Evolutionary conservation across 2,329 filamentous ascomycete species (phyloP).

Genomic region (Tolypocladium amazonense): DNA sequence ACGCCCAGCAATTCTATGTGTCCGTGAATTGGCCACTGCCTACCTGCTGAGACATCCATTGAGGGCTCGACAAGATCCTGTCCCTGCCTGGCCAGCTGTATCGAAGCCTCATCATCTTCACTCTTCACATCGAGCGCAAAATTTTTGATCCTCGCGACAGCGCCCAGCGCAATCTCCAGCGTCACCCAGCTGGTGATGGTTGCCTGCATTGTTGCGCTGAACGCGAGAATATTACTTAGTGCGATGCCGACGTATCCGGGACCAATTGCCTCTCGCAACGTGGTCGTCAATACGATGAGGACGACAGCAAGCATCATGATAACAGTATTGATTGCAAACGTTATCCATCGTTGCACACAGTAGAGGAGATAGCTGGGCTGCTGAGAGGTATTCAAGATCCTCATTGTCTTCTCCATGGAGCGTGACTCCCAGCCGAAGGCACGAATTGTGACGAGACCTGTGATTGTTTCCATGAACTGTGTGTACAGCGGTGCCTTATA

Average conservation of each 20-base stretch:
- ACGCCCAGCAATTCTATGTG: background rate
- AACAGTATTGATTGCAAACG: conserved; percentile 35
- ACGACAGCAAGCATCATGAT: conserved; percentile 36
- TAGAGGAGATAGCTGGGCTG: conserved; percentile 33
- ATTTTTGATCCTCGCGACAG: conserved; percentile 20
- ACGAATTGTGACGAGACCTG: conserved; percentile 41
- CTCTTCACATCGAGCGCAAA: conserved; percentile 14
- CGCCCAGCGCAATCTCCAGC: conserved; percentile 24
- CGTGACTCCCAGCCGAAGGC: conserved; percentile 39
- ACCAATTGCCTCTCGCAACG: conserved; percentile 16
- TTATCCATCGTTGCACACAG: conserved; percentile 48
- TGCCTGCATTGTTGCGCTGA: conserved; percentile 19
- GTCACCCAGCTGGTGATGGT: conserved; percentile 23
- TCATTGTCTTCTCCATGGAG: conserved; percentile 12
- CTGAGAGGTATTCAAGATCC: conserved; percentile 40
- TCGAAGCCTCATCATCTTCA: conserved; percentile 7
- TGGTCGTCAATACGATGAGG: conserved; percentile 34
- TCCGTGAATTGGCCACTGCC: background rate
- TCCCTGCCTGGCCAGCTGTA: background rate
- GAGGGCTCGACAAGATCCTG: background rate
- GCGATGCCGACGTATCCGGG: conserved; percentile 20
- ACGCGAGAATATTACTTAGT: conserved; percentile 16
- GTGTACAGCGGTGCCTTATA: conserved; percentile 44
- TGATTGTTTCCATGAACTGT: conserved; percentile 43
- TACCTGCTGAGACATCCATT: background rate